Percentiles rank a stretch among this genome's conserved stretches.
These are phyloP conservation scores for Tylopilus sp. DNA, from an alignment of 768 basidiomycete genomes.

Conservation along the genomic window DNA sequence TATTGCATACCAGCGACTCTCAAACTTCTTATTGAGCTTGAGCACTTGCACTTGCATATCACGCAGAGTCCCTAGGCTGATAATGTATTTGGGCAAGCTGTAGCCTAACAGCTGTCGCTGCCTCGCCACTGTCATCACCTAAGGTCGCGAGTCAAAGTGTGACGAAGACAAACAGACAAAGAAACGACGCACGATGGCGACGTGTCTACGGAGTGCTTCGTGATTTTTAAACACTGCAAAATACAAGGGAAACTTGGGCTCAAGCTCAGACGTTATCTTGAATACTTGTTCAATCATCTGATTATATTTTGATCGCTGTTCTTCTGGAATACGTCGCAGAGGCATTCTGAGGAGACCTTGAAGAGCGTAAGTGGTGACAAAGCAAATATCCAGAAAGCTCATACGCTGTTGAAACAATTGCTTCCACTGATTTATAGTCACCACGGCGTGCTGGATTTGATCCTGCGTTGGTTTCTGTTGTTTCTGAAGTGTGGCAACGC, in stretches of 20 bases:
- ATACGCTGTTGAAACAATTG: conserved; percentile 32
- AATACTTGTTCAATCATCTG: conserved; percentile 46
- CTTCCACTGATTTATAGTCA: conserved; percentile 32
- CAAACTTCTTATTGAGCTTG: conserved; percentile 40
- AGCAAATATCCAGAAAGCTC: conserved; percentile 13
- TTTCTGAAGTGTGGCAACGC: conserved; percentile 1
- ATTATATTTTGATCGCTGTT: conserved; percentile 54
- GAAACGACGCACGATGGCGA: conserved; percentile 52
- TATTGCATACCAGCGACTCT: conserved; percentile 25
- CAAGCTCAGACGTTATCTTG: conserved; percentile 45
- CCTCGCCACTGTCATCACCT: conserved; percentile 44
- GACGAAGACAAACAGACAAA: conserved; percentile 12
- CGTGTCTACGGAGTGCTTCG: conserved; percentile 44
- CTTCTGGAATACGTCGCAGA: conserved; percentile 42
- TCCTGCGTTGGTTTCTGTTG: conserved; percentile 28
- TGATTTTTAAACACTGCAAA: conserved; percentile 46
- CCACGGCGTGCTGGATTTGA: conserved; percentile 30
- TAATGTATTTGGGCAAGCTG: conserved; percentile 30
- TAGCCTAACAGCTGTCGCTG: conserved; percentile 25
- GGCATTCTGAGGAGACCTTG: conserved; percentile 34
- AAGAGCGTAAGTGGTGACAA: conserved; percentile 10
- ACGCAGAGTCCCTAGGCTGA: conserved; percentile 38
- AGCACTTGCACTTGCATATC: conserved; percentile 43
- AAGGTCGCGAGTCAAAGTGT: conserved; percentile 9
- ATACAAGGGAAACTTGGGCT: conserved; percentile 48